These are phyloP conservation scores for Lachnellula suecica DNA, from an alignment of 2,329 filamentous ascomycete genomes.

Conservation along the genomic window DNA sequence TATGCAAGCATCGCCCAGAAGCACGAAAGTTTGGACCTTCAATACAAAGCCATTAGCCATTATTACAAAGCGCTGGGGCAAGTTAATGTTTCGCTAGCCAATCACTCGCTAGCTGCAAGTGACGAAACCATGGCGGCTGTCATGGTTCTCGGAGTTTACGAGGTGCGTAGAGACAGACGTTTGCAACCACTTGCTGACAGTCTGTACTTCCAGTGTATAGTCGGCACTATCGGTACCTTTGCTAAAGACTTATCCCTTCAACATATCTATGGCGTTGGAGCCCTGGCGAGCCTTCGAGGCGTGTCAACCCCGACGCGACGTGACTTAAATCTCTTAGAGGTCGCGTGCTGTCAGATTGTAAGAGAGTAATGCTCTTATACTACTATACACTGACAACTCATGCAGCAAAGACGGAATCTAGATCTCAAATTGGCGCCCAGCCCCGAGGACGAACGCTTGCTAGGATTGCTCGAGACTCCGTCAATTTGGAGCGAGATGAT, in stretches of 20 bases:
- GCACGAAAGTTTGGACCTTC: constrained; percentile 1
- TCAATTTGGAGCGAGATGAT: constrained; percentile 1
- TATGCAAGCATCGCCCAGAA: constrained; percentile 14
- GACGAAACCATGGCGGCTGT: constrained; percentile 11
- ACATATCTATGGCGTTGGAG: constrained; percentile 4
- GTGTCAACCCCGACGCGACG: constrained; percentile 1
- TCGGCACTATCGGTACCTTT: neutral
- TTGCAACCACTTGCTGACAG: neutral
- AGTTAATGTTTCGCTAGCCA: neutral
- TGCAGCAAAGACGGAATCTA: constrained; percentile 7
- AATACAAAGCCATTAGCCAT: constrained; percentile 5
- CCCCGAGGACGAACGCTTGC: constrained; percentile 1
- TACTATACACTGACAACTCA: neutral
- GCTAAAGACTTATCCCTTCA: neutral
- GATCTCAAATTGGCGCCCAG: constrained; percentile 4
- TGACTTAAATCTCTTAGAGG: constrained; percentile 5
- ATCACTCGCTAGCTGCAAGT: neutral
- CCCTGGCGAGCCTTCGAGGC: constrained; percentile 4
- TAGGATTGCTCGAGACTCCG: constrained; percentile 3
- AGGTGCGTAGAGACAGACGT: constrained; percentile 1
- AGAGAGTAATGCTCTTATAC: neutral
- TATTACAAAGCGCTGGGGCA: constrained; percentile 5
- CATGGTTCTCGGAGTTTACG: constrained; percentile 12
- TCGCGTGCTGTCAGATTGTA: constrained; percentile 13
- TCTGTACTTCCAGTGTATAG: neutral